Conservation (phyloP, 2,329 filamentous ascomycete genomes). For the Lachnellula subtilissima region DNA sequence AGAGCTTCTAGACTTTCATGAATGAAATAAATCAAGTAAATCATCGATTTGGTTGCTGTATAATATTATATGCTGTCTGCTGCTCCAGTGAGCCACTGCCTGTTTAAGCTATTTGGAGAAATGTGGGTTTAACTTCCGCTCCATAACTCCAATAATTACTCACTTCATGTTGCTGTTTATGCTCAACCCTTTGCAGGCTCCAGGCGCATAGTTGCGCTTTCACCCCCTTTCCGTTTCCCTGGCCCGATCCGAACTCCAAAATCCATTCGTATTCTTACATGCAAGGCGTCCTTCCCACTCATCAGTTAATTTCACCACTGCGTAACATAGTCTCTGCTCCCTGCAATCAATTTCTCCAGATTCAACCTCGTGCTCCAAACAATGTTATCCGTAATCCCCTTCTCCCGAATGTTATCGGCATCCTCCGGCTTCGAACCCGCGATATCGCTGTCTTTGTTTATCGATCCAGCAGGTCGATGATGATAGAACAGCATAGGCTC, state of each 20-base stretch:
- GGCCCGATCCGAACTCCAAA: no score
- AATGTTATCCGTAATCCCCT: conserved; percentile 3
- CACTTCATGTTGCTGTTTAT: no score
- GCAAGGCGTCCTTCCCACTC: neutral
- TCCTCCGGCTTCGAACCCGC: neutral
- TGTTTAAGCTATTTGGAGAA: no score
- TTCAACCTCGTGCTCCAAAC: conserved; percentile 1
- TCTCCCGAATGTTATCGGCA: neutral
- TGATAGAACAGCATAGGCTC: neutral
- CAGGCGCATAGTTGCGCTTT: no score
- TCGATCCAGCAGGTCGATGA: neutral
- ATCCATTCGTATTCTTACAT: neutral
- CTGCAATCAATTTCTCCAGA: neutral
- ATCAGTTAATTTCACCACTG: neutral
- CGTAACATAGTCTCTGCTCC: neutral
- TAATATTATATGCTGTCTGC: no score
- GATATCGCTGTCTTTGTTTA: neutral
- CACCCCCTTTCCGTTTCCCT: no score
- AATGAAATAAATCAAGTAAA: no score
- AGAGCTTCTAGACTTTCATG: neutral
- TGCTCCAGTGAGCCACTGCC: no score
- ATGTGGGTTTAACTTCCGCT: no score
- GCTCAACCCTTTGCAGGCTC: no score
- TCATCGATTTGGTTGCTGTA: no score
- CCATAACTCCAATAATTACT: no score